Evolutionary conservation across 2,329 filamentous ascomycete genomes (phyloP), one percentile per base, ranked within the genome.

Genomic region (Cytospora mali): DNA sequence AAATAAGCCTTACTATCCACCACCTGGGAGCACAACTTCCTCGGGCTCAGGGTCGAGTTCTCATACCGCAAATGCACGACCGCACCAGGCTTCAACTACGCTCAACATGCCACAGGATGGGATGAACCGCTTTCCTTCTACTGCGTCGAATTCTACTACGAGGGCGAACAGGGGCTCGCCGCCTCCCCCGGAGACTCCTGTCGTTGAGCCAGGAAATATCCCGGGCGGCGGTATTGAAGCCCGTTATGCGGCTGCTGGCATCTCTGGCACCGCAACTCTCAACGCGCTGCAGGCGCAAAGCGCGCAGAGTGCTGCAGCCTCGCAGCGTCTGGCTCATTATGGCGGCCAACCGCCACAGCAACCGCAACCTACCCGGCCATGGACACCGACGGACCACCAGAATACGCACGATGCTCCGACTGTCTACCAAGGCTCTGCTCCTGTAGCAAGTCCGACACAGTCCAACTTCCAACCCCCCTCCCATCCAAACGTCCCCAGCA

Each of bases 341-440:
- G 84, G 82, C 25, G 79, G 82, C 39, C 79, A 81, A 59, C 77
- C 79, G 61, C 78, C 79, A 35, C 72, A 75, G 33, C 75, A 77
- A 51, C 78, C 77, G 18, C 76, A 77, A 62, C 80, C 77, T 28
- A 73, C 82, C 28, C 84, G 94, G 54, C 93, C 93, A 31, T 98
- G 94, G 95, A 98, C 94, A 11, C 95, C 95, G 0, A 98, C 95
- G 3, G 95, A 99, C 74, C 84, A 88, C 62, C 89, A 88, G 66
- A 89, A 93, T 58, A 92, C 92, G 6, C 92, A 97, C 77, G 93
- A 93, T 0, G 93, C 93, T 31, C 93, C 94, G 0, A 93, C 91
- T 0, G 90, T 96, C 1, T 98, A 97, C 69, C 94, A 97, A 76
- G 95, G 95, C 7, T 84, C 86, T 58, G 89, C 88, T 67, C 88